Base-by-base conservation (phyloP, 2,329 filamentous ascomycete species). In the Camptophora hylomeconis region DNA sequence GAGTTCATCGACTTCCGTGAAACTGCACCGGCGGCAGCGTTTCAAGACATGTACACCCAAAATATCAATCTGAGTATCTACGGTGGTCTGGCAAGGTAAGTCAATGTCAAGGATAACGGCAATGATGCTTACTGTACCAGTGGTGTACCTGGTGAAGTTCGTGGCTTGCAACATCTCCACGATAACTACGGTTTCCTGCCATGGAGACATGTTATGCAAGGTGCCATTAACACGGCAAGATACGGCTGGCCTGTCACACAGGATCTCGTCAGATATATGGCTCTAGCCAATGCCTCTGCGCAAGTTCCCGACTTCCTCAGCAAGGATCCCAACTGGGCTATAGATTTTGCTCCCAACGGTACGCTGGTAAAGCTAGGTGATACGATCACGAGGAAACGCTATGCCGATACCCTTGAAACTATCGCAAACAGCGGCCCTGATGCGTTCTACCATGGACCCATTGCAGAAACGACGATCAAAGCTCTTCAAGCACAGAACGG, bases 1-100 rank as follows among this genome's bases (percentile, higher is more conserved):
- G 83, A 92, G 48, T 75, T 76, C 34, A 74, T 95, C 42, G 87
- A 95, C 54, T 95, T 92, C 48, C 68, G 87, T 25, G 87, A 95
- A 52, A 73, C 78, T 0, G 87, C 87, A 0, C 87, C 87, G 1
- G 79, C 76, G 0, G 80, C 81, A 0, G 80, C 84, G 0, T 75
- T 67, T 40, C 65, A 84, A 52, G 72, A 92, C 45, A 95, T 95
- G 87, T 95, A 78, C 52, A 65, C 70, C 33, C 72, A 73, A 31
- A 77, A 89, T 39, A 61, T 67, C 1, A 53, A 64, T 2, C 72
- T 67, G 2, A 84, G 80, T 31, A 60, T 87, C 2, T 61, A 60
- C 16, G 80, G 81, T 3, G 84, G 83, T 0, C 56, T 92, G 17
- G 76, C 80, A 30, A 67, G 61, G 61, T 64, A 51, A 11, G 46